Percentiles rank a stretch among this genome's conserved stretches.
Evolutionary conservation across 768 basidiomycete species (phyloP).

Genomic region (Russula lepida): DNA sequence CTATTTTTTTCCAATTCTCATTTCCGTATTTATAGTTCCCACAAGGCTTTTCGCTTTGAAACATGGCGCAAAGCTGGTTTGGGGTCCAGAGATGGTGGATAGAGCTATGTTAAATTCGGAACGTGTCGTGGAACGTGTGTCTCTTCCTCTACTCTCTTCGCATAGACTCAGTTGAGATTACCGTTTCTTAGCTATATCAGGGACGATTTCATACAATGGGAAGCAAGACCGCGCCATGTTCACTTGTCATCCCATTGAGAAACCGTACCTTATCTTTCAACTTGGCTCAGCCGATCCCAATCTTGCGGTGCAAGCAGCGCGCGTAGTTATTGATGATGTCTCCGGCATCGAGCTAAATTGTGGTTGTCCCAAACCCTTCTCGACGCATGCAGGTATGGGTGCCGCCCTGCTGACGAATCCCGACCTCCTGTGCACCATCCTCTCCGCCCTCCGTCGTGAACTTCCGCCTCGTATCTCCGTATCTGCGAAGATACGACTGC

Average conservation of each 20-base stretch:
- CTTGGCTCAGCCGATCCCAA: constrained; percentile 87
- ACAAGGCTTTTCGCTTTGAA: constrained; percentile 81
- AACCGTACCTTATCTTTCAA: constrained; percentile 91
- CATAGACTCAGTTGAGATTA: constrained; percentile 5
- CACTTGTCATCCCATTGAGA: constrained; percentile 89
- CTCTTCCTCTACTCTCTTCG: neutral
- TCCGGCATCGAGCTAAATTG: constrained; percentile 96
- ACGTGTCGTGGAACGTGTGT: constrained; percentile 79
- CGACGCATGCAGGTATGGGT: constrained; percentile 91
- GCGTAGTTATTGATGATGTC: constrained; percentile 77
- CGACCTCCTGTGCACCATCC: constrained; percentile 82
- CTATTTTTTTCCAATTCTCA: neutral
- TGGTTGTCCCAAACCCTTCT: constrained; percentile 95
- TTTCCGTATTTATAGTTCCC: constrained; percentile 47
- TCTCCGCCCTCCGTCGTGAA: constrained; percentile 63
- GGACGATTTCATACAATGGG: constrained; percentile 81
- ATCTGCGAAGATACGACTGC: constrained; percentile 88
- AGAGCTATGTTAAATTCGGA: constrained; percentile 86
- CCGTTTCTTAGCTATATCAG: constrained; percentile 59
- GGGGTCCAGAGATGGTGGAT: constrained; percentile 96
- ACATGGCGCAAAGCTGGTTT: constrained; percentile 89
- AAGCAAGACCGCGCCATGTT: constrained; percentile 73
- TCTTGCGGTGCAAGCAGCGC: constrained; percentile 87
- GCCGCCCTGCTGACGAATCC: constrained; percentile 90
- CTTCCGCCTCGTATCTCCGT: constrained; percentile 76